phyloP scores from a whole-genome alignment of 2,329 filamentous ascomycete species.

The Calonectria fujianensis region DNA sequence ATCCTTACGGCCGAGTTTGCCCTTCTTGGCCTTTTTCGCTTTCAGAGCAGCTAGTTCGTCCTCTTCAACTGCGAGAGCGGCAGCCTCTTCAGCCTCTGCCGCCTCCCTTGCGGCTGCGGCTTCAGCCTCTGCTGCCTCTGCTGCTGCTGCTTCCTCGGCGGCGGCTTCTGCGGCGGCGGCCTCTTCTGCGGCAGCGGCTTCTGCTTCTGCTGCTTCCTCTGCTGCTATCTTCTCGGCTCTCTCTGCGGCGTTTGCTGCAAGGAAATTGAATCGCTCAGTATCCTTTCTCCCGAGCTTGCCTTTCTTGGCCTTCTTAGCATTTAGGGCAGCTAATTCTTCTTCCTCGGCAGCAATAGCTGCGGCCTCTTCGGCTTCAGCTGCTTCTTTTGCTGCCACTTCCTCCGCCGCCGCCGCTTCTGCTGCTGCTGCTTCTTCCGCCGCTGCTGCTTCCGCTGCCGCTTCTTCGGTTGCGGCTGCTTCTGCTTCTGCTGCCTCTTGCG shows the following conservation, averaged over 20 bases:
- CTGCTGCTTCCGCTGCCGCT: conserved; percentile 30
- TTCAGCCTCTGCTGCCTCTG: conserved; percentile 46
- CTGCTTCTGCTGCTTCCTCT: conserved; percentile 44
- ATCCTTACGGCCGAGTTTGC: conserved; percentile 53
- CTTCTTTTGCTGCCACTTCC: conserved; percentile 43
- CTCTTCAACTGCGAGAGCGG: conserved; percentile 55
- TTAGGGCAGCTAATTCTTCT: conserved; percentile 48
- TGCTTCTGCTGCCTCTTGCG: conserved; percentile 28
- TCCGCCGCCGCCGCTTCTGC: conserved; percentile 56
- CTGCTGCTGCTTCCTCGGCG: conserved; percentile 51
- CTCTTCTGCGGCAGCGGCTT: conserved; percentile 44
- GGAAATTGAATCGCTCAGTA: conserved; percentile 46
- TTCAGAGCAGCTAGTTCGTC: conserved; percentile 65
- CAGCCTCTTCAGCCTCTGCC: conserved; percentile 51
- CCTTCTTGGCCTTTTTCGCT: conserved; percentile 62
- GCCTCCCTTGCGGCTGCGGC: conserved; percentile 52
- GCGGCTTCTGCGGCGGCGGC: conserved; percentile 56
- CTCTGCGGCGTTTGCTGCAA: conserved; percentile 46
- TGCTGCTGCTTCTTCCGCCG: conserved; percentile 47
- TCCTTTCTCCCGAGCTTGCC: conserved; percentile 52
- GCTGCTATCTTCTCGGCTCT: conserved; percentile 47
- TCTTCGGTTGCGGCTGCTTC: conserved; percentile 43
- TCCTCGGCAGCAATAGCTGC: conserved; percentile 46
- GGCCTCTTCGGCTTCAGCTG: conserved; percentile 46
- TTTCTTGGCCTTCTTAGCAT: conserved; percentile 47